phyloP scores from a whole-genome alignment of 2,329 filamentous ascomycete genomes.

The Furcasterigmium furcatum region DNA sequence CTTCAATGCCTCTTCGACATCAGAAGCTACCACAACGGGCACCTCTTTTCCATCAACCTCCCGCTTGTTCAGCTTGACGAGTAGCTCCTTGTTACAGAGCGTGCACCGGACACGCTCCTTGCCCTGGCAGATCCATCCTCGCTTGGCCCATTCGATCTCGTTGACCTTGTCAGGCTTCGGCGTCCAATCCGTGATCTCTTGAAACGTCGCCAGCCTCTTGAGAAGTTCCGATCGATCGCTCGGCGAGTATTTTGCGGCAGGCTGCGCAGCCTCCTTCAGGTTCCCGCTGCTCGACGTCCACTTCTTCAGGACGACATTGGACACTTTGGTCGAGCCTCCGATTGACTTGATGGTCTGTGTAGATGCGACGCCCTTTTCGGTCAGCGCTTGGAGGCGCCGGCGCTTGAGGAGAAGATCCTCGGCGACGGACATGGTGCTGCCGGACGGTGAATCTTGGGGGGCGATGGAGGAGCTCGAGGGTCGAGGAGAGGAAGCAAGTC shows the following conservation, averaged over 20 bases:
- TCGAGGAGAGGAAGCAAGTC: constrained; percentile 1
- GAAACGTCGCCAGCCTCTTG: constrained; percentile 78
- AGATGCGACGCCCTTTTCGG: constrained; percentile 7
- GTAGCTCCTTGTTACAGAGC: constrained; percentile 78
- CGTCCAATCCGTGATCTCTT: constrained; percentile 90
- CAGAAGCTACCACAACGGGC: constrained; percentile 51
- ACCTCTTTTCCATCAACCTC: constrained; percentile 54
- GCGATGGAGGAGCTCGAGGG: constrained; percentile 13
- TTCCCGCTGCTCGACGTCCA: constrained; percentile 27
- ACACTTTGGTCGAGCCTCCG: constrained; percentile 27
- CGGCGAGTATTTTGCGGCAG: constrained; percentile 71
- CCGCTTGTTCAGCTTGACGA: constrained; percentile 71
- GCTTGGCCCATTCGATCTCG: constrained; percentile 92
- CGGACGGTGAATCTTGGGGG: neutral
- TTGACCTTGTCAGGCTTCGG: constrained; percentile 82
- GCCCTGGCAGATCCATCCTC: constrained; percentile 84
- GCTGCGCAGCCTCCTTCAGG: constrained; percentile 16
- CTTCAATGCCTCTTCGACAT: constrained; percentile 68
- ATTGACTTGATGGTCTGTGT: constrained; percentile 6
- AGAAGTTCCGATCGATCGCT: constrained; percentile 83
- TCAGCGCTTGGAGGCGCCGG: constrained; percentile 36
- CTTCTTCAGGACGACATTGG: constrained; percentile 37
- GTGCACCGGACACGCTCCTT: constrained; percentile 83
- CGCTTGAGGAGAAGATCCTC: constrained; percentile 48
- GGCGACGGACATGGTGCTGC: constrained; percentile 21